Conservation (phyloP, 345 rosid genomes). For the Iberis pinnata region DNA sequence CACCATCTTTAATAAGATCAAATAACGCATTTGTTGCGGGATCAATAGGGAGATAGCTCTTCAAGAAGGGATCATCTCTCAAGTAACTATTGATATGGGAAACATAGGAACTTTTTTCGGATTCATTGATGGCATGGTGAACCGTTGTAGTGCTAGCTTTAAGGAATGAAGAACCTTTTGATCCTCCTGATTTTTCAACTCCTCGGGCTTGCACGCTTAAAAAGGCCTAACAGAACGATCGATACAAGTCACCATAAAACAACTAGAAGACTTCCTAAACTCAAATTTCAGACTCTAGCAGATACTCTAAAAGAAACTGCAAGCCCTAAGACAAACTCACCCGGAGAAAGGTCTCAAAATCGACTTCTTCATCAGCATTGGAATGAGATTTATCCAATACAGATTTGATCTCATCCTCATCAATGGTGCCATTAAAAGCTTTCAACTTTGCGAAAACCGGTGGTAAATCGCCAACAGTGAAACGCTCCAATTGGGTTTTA, state of each 20-base stretch:
- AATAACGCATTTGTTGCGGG: slow-evolving; percentile 70
- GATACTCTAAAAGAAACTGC: background rate
- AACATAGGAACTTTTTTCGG: slow-evolving; percentile 93
- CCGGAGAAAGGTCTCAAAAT: slow-evolving; percentile 81
- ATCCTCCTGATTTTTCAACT: slow-evolving; percentile 42
- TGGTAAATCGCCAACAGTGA: slow-evolving; percentile 62
- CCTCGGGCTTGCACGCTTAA: slow-evolving; percentile 65
- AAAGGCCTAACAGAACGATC: slow-evolving; percentile 42
- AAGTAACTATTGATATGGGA: slow-evolving; percentile 72
- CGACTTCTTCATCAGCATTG: slow-evolving; percentile 52
- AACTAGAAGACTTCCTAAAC: background rate
- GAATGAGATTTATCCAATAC: slow-evolving; percentile 44
- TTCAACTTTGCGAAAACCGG: slow-evolving; percentile 59
- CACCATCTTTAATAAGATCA: slow-evolving; percentile 85
- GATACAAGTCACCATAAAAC: background rate
- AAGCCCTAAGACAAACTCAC: slow-evolving; percentile 32
- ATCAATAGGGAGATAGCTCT: slow-evolving; percentile 71
- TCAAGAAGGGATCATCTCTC: slow-evolving; percentile 81
- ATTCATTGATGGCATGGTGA: slow-evolving; percentile 77
- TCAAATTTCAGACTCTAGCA: background rate
- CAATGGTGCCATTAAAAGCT: slow-evolving; percentile 50
- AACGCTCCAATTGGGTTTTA: slow-evolving; percentile 49
- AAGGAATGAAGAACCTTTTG: slow-evolving; percentile 60
- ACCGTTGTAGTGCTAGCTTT: slow-evolving; percentile 80
- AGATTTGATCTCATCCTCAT: slow-evolving; percentile 61